phyloP scores from a whole-genome alignment of 2,329 filamentous ascomycete species.

The Phialemonium atrogriseum region DNA sequence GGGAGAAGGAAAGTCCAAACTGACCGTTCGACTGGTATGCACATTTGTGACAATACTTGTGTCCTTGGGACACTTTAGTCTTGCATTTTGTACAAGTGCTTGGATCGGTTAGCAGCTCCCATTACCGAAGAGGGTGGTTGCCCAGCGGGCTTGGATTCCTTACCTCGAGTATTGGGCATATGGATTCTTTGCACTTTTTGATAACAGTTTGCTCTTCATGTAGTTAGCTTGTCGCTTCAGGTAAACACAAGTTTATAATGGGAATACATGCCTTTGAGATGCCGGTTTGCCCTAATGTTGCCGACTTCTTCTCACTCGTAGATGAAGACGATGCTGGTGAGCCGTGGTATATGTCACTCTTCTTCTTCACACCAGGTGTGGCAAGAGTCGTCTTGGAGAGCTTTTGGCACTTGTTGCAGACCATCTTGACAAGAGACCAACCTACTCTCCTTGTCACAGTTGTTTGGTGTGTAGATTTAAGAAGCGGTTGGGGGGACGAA shows the following conservation, averaged over 20 bases:
- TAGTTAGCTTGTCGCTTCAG: not conserved
- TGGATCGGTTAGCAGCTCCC: not conserved
- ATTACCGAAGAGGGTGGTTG: not conserved
- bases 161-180: constrained; percentile 52
- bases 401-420: constrained; percentile 57
- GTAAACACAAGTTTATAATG: not conserved
- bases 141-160: not conserved
- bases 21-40: constrained; percentile 54
- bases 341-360: constrained; percentile 58
- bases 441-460: too few species aligned
- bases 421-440: constrained; percentile 48
- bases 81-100: constrained; percentile 53
- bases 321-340: constrained; percentile 39
- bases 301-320: constrained; percentile 31
- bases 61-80: constrained; percentile 53
- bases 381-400: constrained; percentile 53
- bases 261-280: constrained; percentile 43
- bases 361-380: constrained; percentile 58
- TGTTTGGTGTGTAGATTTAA: too few species aligned
- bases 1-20: too few species aligned
- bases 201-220: constrained; percentile 54
- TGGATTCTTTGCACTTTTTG: constrained; percentile 56
- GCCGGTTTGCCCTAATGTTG: constrained; percentile 49
- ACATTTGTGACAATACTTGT: constrained; percentile 53
- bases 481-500: too few species aligned